Percentiles rank a stretch among this genome's conserved stretches.
phyloP scores from a whole-genome alignment of 805 yeast genomes.

The Suhomyces xylopsoci region DNA sequence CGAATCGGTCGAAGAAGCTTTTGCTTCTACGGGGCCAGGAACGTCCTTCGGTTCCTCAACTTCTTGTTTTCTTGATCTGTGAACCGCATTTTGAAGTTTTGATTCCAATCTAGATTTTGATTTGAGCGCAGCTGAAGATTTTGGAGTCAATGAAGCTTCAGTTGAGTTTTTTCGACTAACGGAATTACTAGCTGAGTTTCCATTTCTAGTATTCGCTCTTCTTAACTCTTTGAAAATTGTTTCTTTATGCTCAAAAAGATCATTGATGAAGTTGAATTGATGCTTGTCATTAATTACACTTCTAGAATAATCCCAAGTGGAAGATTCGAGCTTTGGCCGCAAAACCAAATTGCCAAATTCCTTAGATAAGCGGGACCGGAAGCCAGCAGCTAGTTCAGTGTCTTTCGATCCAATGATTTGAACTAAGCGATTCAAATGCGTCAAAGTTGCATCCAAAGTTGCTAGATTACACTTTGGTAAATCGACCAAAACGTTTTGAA shows the following conservation, averaged over 20 bases:
- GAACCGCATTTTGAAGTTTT: conserved; percentile 25
- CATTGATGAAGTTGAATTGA: conserved; percentile 57
- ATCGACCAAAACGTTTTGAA: conserved; percentile 63
- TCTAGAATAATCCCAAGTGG: conserved; percentile 17
- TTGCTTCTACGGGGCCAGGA: background rate
- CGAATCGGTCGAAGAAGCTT: background rate
- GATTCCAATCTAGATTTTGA: conserved; percentile 28
- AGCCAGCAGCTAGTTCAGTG: conserved; percentile 29
- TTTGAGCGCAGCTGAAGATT: conserved; percentile 10
- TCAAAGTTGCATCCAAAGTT: conserved; percentile 73
- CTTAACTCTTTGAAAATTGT: conserved; percentile 62
- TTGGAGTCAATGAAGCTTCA: background rate
- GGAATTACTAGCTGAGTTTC: background rate
- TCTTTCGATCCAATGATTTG: conserved; percentile 43
- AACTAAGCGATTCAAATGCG: conserved; percentile 68
- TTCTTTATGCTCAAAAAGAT: conserved; percentile 58
- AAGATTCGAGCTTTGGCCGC: conserved; percentile 40
- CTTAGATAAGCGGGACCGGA: conserved; percentile 52
- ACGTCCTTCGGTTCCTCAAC: background rate
- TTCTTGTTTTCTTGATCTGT: conserved; percentile 11
- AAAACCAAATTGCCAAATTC: conserved; percentile 65
- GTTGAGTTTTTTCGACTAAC: conserved; percentile 5
- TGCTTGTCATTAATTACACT: conserved; percentile 52
- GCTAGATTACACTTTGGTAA: conserved; percentile 72
- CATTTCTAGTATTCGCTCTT: conserved; percentile 29